phyloP scores from a whole-genome alignment of 305 asterid genomes.

The Solanum chacoense region DNA sequence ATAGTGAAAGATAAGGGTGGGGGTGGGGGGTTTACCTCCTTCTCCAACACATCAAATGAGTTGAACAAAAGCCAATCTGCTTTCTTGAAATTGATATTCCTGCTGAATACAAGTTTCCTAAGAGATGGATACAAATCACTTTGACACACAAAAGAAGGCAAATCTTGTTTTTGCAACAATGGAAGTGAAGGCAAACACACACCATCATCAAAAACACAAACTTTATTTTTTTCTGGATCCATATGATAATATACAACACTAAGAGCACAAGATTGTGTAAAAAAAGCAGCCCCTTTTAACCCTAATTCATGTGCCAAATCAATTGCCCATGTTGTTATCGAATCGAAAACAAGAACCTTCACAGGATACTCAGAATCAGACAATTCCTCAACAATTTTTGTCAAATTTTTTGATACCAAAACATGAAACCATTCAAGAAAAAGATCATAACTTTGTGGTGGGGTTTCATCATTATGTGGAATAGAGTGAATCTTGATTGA shows the following conservation, averaged over 20 bases:
- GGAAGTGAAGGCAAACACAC: conserved; percentile 2
- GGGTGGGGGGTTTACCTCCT: conserved; percentile 5
- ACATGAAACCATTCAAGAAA: not conserved
- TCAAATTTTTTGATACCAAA: not conserved
- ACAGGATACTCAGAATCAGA: not conserved
- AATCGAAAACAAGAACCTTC: not conserved
- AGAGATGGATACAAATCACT: conserved; percentile 10
- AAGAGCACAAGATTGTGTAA: conserved; percentile 4
- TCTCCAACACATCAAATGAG: conserved; percentile 25
- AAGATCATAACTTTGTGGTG: not conserved
- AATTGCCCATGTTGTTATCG: not conserved
- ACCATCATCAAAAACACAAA: not conserved
- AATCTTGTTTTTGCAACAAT: conserved; percentile 11
- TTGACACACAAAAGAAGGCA: conserved; percentile 20
- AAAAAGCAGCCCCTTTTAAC: not conserved
- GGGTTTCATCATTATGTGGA: not conserved
- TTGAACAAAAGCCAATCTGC: conserved; percentile 37
- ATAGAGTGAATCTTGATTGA: not conserved
- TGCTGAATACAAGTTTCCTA: conserved; percentile 3
- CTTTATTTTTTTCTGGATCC: not conserved
- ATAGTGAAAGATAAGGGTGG: not conserved
- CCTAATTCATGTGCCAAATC: not conserved
- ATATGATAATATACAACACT: not conserved
- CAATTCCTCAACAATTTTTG: not conserved
- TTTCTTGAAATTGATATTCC: conserved; percentile 17